Base-by-base conservation (phyloP, 2,329 filamentous ascomycete genomes). In the Microsporum canis region DNA sequence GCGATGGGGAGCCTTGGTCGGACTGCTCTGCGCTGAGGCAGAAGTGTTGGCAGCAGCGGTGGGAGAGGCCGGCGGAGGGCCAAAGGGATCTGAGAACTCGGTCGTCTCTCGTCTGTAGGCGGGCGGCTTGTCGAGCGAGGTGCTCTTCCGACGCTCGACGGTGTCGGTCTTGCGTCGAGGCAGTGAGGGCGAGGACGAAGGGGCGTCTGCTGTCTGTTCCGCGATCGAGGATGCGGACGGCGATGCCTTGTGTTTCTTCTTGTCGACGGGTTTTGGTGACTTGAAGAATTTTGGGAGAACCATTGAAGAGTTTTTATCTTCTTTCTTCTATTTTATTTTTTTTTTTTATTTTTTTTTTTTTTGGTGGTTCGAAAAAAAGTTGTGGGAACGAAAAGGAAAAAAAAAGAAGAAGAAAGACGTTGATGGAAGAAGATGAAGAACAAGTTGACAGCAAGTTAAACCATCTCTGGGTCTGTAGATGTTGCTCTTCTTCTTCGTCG, bases 241-340 rank as follows among this genome's bases (percentile, higher is more conserved):
- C 33, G 55, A 23, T 7, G 55, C 38, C 55, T 66, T 68, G 60
- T 66, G 64, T 61, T 65, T 66, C 51, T 70, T 70, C 61, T 70
- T 69, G 59, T 66, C 61, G 61, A 61, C 55, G 36, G 65, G 63
- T 63, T 61, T 64, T 23, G 66, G 62, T 58, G 66, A 68, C 65
- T 72, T 70, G 66, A 73, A 70, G 69, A 75, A 53, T 53, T 53
- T 73, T 68, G 67, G 68, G 68, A 73, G 70, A 65, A 71, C 72
- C 70, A 75, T 73, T 43, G 39, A 17, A 43, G 5, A 5, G 17
- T 14, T 43, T 43, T 43, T 43, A 5, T 43, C 0, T 5, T 4
- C 5, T 43, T 43, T 43, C 17, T 43, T 43, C 17, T 43, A 23
- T 23, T 41, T 39, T 39, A 12, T 39, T 39, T n/a, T 41, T 12